Evolutionary conservation across 257 asterid species (phyloP).

Genomic region (Nyctanthes arbortristis): DNA sequence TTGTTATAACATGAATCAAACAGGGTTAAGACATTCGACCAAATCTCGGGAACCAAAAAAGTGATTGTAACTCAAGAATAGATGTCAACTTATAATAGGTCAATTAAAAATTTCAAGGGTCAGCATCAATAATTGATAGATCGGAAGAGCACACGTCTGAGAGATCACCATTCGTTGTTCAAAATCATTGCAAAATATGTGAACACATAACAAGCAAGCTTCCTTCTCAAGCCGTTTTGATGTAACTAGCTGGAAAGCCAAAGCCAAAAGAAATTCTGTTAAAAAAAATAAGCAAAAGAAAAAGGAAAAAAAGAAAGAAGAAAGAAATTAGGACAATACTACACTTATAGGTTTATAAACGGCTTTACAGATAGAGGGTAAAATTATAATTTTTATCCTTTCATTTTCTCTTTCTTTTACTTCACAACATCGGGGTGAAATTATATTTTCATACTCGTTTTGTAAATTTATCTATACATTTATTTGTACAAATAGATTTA

Average conservation of each 20-base stretch:
- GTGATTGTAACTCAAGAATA: not conserved
- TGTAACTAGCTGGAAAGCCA: slow-evolving; percentile 3
- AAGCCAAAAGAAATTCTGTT: not conserved
- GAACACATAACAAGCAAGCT: not conserved
- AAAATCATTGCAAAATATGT: not conserved
- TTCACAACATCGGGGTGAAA: too few species aligned
- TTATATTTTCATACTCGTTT: too few species aligned
- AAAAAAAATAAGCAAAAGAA: too few species aligned
- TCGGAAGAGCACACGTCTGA: not conserved
- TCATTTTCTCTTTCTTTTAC: too few species aligned
- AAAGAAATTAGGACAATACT: too few species aligned
- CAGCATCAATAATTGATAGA: not conserved
- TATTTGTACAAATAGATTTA: too few species aligned
- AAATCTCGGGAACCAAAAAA: not conserved
- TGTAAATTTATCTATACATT: too few species aligned
- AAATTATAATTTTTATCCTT: too few species aligned
- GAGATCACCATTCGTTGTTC: not conserved
- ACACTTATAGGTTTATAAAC: too few species aligned
- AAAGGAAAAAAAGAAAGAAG: too few species aligned
- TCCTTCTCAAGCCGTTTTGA: not conserved
- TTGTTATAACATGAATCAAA: too few species aligned
- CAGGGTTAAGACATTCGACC: not conserved
- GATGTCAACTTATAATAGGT: not conserved
- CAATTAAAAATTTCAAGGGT: not conserved
- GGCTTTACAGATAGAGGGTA: too few species aligned